phyloP scores from a whole-genome alignment of 83 land plant genomes.

The Picea engelmannii region DNA sequence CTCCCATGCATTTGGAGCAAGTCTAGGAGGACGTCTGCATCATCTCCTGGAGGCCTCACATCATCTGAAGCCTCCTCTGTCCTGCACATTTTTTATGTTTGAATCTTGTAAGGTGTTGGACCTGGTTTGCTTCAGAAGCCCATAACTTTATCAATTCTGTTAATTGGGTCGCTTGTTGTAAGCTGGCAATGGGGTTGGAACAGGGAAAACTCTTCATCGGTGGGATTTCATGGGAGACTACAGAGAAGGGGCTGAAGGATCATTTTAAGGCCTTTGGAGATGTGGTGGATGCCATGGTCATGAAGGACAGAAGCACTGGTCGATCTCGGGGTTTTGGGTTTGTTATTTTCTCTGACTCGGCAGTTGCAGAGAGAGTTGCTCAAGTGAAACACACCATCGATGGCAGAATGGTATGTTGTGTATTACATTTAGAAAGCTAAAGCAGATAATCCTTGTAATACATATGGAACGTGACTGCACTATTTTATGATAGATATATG shows the following conservation, averaged over 20 bases:
- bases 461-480: not conserved
- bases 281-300: slow-evolving; percentile 18
- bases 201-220: slow-evolving; percentile 37
- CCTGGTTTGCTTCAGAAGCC: not conserved
- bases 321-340: slow-evolving; percentile 31
- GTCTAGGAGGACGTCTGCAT: not conserved
- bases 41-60: not conserved
- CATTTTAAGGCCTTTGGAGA: slow-evolving; percentile 27
- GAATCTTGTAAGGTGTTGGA: not conserved
- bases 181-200: slow-evolving; percentile 2
- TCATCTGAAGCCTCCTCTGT: not conserved
- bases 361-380: slow-evolving; percentile 23
- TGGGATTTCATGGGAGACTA: slow-evolving; percentile 32
- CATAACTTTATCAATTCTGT: not conserved
- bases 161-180: not conserved
- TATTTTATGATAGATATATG: too few species aligned
- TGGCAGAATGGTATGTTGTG: slow-evolving; percentile 25
- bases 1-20: slow-evolving; percentile 1
- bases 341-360: slow-evolving; percentile 21
- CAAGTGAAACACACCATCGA: slow-evolving; percentile 25
- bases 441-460: not conserved
- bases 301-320: slow-evolving; percentile 19
- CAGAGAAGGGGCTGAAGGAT: slow-evolving; percentile 20
- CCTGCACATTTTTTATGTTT: not conserved
- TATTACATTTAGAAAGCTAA: not conserved